Percentiles rank a stretch among this genome's conserved stretches.
These are phyloP conservation scores for Alternaria ventricosa DNA, from an alignment of 2,329 filamentous ascomycete genomes.

Conservation along the genomic window DNA sequence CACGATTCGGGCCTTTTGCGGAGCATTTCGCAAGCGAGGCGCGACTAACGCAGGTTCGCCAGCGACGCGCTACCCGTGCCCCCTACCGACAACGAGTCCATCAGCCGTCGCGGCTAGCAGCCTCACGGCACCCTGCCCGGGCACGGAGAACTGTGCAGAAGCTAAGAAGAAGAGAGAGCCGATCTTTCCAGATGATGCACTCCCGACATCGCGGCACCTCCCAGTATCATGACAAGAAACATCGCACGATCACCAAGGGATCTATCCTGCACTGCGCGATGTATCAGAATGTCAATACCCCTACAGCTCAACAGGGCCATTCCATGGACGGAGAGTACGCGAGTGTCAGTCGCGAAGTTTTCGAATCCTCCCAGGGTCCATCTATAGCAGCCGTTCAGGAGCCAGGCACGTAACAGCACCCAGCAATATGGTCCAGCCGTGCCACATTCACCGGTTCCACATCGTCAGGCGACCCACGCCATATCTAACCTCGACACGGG, in stretches of 20 bases:
- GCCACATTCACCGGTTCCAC: slow-evolving; percentile 1
- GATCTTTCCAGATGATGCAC: not conserved
- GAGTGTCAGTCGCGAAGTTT: not conserved
- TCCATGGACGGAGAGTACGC: not conserved
- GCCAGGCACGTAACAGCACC: not conserved
- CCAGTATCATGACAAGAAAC: not conserved
- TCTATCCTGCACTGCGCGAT: not conserved
- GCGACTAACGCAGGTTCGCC: slow-evolving; percentile 8
- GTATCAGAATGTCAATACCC: not conserved
- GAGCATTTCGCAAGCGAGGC: slow-evolving; percentile 2
- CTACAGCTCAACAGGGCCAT: not conserved
- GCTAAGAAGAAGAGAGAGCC: not conserved
- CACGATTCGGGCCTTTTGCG: slow-evolving; percentile 6
- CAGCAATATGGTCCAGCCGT: slow-evolving; percentile 5
- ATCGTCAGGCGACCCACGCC: slow-evolving; percentile 7
- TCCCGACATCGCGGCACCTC: not conserved
- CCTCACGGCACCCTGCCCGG: not conserved
- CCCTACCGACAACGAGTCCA: slow-evolving; percentile 3
- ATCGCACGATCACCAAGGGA: not conserved
- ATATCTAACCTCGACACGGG: slow-evolving; percentile 3
- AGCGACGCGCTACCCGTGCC: slow-evolving; percentile 1
- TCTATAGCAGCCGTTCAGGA: not conserved
- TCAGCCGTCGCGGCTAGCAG: not conserved
- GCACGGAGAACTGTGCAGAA: not conserved
- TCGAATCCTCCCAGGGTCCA: not conserved